Conservation (phyloP, 176 grass and related monocot genomes). For the Chrysopogon serrulatus region DNA sequence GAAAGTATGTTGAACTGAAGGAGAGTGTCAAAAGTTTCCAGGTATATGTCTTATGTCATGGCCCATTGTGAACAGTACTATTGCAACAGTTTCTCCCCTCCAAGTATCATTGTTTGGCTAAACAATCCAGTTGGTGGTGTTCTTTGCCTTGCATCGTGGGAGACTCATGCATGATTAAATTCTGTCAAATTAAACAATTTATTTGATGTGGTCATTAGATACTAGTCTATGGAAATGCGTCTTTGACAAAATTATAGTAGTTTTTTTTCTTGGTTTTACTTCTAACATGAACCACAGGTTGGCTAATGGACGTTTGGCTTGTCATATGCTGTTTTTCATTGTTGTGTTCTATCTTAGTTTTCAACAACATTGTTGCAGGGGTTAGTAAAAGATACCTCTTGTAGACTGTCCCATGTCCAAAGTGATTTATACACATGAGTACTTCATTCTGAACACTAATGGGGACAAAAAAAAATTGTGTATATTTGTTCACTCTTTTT, state of each 20-base stretch:
- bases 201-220: too few relatives aligned
- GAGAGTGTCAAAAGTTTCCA: conserved; percentile 87
- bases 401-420: background rate
- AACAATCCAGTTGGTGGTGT: background rate
- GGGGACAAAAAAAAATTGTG: background rate
- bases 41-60: conserved; percentile 38
- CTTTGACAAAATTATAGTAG: background rate
- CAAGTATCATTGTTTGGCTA: background rate
- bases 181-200: background rate
- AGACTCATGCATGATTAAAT: background rate
- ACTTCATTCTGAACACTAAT: background rate
- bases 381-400: background rate
- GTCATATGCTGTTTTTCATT: background rate
- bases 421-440: background rate
- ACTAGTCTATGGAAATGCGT: background rate
- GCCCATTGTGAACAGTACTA: background rate
- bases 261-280: background rate
- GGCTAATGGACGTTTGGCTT: background rate
- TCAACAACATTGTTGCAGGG: background rate
- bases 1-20: conserved; percentile 92
- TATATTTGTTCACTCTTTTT: background rate
- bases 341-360: background rate
- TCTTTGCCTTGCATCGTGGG: background rate
- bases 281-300: background rate
- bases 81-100: conserved; percentile 3